phyloP scores from a whole-genome alignment of 2,329 filamentous ascomycete species.

The Thielaviopsis musarum region DNA sequence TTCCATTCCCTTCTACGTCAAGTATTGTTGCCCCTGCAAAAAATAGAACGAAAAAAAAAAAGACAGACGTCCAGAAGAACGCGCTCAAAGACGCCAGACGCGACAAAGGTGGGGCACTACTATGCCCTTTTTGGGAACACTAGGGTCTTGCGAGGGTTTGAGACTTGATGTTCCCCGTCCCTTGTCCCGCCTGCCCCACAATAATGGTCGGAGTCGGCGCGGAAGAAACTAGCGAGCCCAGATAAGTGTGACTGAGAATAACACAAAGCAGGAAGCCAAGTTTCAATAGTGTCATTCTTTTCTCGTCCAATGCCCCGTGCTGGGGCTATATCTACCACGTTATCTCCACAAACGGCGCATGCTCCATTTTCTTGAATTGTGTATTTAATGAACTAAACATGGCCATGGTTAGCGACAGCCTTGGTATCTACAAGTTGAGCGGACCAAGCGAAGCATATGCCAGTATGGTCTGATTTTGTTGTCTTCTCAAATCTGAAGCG shows the following conservation, averaged over 20 bases:
- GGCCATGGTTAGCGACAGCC: no score
- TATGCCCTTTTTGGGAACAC: conserved; percentile 6
- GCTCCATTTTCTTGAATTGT: no score
- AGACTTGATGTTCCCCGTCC: neutral
- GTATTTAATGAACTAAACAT: no score
- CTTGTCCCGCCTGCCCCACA: neutral
- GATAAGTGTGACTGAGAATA: neutral
- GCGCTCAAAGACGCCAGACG: neutral
- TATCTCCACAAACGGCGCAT: no score
- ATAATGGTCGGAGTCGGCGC: neutral
- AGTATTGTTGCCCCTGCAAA: neutral
- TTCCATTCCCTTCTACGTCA: neutral
- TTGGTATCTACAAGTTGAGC: no score
- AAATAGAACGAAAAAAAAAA: neutral
- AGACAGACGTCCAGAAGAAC: neutral
- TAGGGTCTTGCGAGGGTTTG: neutral
- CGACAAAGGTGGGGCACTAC: conserved; percentile 1
- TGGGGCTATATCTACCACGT: no score
- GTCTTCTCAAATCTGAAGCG: no score
- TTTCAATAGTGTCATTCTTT: neutral
- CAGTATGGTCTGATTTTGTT: no score
- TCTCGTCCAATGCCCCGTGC: neutral
- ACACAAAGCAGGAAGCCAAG: no score
- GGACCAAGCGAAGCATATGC: no score
- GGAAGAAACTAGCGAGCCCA: neutral